Evolutionary conservation across 2,329 filamentous ascomycete species (phyloP), one percentile per base, ranked within the genome.

Genomic region (Paraphoma sp.): DNA sequence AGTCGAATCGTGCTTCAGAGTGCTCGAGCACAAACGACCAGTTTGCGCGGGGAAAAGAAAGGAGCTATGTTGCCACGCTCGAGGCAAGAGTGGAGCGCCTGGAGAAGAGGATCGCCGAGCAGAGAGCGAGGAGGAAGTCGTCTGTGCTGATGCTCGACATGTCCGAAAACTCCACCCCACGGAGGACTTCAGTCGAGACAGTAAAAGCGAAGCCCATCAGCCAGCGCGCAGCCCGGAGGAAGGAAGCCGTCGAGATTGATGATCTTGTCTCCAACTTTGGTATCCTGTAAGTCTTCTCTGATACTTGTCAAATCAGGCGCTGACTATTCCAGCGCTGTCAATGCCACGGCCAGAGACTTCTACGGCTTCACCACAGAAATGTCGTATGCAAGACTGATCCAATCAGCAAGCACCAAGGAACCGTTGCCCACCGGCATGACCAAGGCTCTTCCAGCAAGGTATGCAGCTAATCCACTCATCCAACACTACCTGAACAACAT

Each of bases 1-100:
- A 93, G 78, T 92, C 92, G 12, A 93, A 93, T 30, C 89, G 92
- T 59, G 88, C 91, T 53, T 88, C 84, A 57, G 93, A 96, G 73
- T 99, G 95, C 76, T 97, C 93, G 6, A 93, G 93, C 53, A 93
- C 93, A 7, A 97, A 96, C 70, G 94, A 98, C 72, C 93, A 97
- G 75, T 98, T 97, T 77, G 93, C 94, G 0, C 86, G 93, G 60
- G 95, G 95, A 59, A 98, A 98, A 77, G 95, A 98, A 74, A 85
- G 94, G 70, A 98, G 93, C 78, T 99, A 98, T 82, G 93, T 98
- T 44, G 92, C 94, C 7, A 96, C 94, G 0, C 84, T 99, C n/a
- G 94, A 98, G 76, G 87, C 93, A 14, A 89, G 91, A 55, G 89
- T 96, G 64, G 93, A 98, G 75, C 92, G 91, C 76, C 85, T 98